Percentiles rank a stretch among this genome's conserved stretches.
These are phyloP conservation scores for Zizania palustris DNA, from an alignment of 202 grass and related monocot genomes.

Conservation along the genomic window DNA sequence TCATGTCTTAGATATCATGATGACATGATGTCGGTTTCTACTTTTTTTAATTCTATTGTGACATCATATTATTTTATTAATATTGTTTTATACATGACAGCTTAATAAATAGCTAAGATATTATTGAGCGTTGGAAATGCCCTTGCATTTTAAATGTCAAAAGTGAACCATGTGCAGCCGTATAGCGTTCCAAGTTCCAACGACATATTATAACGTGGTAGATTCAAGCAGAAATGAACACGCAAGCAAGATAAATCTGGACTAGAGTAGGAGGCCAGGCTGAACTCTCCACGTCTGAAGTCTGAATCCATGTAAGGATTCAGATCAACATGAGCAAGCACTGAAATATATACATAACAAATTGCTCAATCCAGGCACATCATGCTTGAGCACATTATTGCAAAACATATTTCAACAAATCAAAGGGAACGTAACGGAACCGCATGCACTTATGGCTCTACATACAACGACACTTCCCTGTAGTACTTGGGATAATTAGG, in stretches of 20 bases:
- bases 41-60: no score
- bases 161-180: not conserved
- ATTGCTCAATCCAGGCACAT: not conserved
- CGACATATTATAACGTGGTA: not conserved
- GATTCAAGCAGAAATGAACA: not conserved
- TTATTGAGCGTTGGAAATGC: no score
- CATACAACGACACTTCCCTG: conserved; percentile 16
- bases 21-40: no score
- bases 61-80: no score
- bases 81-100: no score
- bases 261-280: not conserved
- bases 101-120: no score
- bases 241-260: not conserved
- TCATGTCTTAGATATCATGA: no score
- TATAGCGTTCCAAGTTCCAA: not conserved
- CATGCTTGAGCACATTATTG: conserved; percentile 28
- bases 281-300: not conserved
- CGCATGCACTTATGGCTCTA: conserved; percentile 15
- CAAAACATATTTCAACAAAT: conserved; percentile 14
- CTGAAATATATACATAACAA: conserved; percentile 22
- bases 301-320: not conserved
- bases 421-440: conserved; percentile 8
- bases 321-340: not conserved
- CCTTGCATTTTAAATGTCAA: no score
- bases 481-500: not conserved